Percentiles rank a stretch among this genome's conserved stretches.
These are phyloP conservation scores for Striga hermonthica DNA, from an alignment of 305 asterid genomes.

Conservation along the genomic window DNA sequence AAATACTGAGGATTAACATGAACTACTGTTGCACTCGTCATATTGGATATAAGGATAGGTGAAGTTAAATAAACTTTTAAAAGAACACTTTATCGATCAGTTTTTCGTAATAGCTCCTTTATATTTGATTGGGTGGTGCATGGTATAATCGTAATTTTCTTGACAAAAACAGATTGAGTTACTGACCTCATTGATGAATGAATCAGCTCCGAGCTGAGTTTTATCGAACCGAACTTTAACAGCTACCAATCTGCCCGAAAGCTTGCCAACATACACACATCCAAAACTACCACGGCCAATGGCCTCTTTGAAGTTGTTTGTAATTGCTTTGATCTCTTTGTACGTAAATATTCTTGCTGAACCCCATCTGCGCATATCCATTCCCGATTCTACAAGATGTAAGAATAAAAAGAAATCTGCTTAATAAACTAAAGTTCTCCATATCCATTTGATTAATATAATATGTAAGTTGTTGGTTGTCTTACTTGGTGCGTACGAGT, in stretches of 20 bases:
- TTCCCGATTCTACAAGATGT: slow-evolving; percentile 38
- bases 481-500: slow-evolving; percentile 48
- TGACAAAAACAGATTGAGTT: background rate
- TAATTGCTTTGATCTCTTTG: slow-evolving; percentile 75
- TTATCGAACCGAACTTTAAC: slow-evolving; percentile 86
- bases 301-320: slow-evolving; percentile 74
- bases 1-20: background rate
- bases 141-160: too few relatives aligned
- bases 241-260: slow-evolving; percentile 68
- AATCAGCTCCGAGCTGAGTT: slow-evolving; percentile 81
- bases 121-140: too few relatives aligned
- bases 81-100: background rate
- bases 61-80: too few relatives aligned
- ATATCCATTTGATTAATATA: background rate
- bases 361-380: slow-evolving; percentile 57
- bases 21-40: too few relatives aligned
- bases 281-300: slow-evolving; percentile 93
- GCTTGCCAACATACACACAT: slow-evolving; percentile 73
- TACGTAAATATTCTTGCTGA: slow-evolving; percentile 67
- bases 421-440: background rate
- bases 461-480: background rate
- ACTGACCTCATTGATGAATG: slow-evolving; percentile 84
- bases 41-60: too few relatives aligned
- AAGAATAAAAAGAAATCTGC: background rate
- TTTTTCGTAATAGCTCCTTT: background rate